These are phyloP conservation scores for Calonectria naviculata DNA, from an alignment of 2,329 filamentous ascomycete genomes.

Conservation along the genomic window DNA sequence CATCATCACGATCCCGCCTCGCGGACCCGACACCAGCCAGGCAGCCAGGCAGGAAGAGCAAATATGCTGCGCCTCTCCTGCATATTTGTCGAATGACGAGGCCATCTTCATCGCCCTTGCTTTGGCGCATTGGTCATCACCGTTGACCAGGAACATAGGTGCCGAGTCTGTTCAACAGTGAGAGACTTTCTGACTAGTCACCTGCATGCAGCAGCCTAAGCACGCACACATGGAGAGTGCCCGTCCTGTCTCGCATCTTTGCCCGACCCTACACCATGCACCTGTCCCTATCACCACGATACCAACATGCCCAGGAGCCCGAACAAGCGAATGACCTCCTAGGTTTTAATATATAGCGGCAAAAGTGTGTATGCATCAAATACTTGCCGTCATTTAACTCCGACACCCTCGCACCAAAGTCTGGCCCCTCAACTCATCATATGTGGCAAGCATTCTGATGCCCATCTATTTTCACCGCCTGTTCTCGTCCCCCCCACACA, in stretches of 20 bases:
- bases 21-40: slow-evolving; percentile 8
- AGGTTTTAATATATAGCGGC: slow-evolving; percentile 22
- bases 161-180: slow-evolving; percentile 21
- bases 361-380: slow-evolving; percentile 30
- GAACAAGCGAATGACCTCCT: slow-evolving; percentile 21
- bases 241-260: slow-evolving; percentile 38
- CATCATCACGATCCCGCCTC: slow-evolving; percentile 25
- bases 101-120: slow-evolving; percentile 26
- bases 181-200: slow-evolving; percentile 37
- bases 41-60: slow-evolving; percentile 23
- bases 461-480: slow-evolving; percentile 41
- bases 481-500: slow-evolving; percentile 35
- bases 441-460: slow-evolving; percentile 25
- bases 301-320: slow-evolving; percentile 22
- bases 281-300: slow-evolving; percentile 31
- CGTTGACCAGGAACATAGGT: slow-evolving; percentile 32
- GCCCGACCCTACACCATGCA: slow-evolving; percentile 28
- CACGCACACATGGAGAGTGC: slow-evolving; percentile 37
- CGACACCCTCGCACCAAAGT: slow-evolving; percentile 18
- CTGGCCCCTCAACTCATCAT: slow-evolving; percentile 8
- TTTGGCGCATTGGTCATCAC: slow-evolving; percentile 29
- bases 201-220: slow-evolving; percentile 37
- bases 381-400: slow-evolving; percentile 21
- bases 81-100: slow-evolving; percentile 36
- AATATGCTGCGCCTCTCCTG: slow-evolving; percentile 28